phyloP scores from a whole-genome alignment of 2,329 filamentous ascomycete genomes.

The Arthroderma sp. region DNA sequence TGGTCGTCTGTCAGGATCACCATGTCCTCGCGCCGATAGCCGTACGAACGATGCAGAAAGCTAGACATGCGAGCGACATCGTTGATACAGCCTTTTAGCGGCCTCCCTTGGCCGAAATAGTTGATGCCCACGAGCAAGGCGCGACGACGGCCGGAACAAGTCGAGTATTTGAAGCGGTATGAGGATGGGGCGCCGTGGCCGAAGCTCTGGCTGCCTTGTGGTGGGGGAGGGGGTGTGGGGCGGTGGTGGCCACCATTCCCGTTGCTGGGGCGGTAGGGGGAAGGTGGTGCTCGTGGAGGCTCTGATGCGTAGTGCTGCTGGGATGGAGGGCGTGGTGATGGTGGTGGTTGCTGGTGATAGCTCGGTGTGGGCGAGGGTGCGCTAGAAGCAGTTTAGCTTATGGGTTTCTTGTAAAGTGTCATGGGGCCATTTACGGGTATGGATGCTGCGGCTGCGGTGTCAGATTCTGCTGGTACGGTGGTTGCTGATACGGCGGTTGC shows the following conservation, averaged over 20 bases:
- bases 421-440: conserved; percentile 9
- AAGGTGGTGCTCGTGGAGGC: neutral
- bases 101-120: neutral
- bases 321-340: conserved; percentile 17
- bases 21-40: conserved; percentile 7
- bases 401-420: neutral
- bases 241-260: conserved; percentile 23
- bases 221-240: conserved; percentile 1
- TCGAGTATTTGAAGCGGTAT: conserved; percentile 5
- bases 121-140: conserved; percentile 6
- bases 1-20: conserved; percentile 7
- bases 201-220: neutral
- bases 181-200: conserved; percentile 1
- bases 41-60: neutral
- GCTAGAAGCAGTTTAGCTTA: neutral
- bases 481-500: neutral
- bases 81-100: conserved; percentile 5
- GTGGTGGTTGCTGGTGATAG: conserved; percentile 15
- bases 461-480: neutral
- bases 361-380: neutral
- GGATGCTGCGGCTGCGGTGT: neutral
- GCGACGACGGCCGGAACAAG: neutral
- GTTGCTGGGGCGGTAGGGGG: conserved; percentile 14
- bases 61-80: conserved; percentile 5
- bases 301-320: neutral